Base-by-base conservation (phyloP, 371 early-diverging fungal species). In the Syncephalis plumigaleata region DNA sequence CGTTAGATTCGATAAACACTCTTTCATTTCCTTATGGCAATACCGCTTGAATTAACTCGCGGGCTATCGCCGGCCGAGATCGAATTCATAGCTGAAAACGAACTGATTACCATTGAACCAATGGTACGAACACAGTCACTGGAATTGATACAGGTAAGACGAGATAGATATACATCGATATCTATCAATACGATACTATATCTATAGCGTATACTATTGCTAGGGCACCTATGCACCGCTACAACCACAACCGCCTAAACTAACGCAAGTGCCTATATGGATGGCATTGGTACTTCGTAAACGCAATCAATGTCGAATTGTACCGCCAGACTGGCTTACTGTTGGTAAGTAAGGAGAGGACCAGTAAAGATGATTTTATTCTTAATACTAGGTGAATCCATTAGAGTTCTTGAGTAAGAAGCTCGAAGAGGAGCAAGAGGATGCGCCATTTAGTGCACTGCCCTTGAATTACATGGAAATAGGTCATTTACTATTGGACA, bases 391-490 rank as follows among this genome's bases (percentile, higher is more conserved):
- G 18, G 2, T 8, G n/a, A 18, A 40, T n/a, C n/a, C n/a, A 15
- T 36, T 64, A 73, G 81, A 77, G 20, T 49, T 61, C 11, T 60
- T 81, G 20, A 63, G 64, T 44, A 64, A 66, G 42, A 47, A 67
- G 20, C 64, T 79, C 13, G 74, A 81, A 42, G 70, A 75, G 47
- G 77, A 73, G 47, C 66, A 70, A 47, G 57, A 61, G 3, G 57
- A 67, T 0, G 68, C 63, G n/a, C 65, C 62, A 48, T 90, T 89
- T 53, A 72, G 80, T 50, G 58, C 60, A 8, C 53, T 91, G 25
- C 91, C 90, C 2, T 80, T 72, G 50, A 79, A 79, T 48, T 88
- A 79, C 59, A 70, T 88, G 70, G 90, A 87, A 53, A 71, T 82
- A 8, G 76, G 87, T 0, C 75, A 79, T 48, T 54, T 84, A 48